Evolutionary conservation across 768 basidiomycete genomes (phyloP).

Genomic region (Strobilomyces echinocephalus): DNA sequence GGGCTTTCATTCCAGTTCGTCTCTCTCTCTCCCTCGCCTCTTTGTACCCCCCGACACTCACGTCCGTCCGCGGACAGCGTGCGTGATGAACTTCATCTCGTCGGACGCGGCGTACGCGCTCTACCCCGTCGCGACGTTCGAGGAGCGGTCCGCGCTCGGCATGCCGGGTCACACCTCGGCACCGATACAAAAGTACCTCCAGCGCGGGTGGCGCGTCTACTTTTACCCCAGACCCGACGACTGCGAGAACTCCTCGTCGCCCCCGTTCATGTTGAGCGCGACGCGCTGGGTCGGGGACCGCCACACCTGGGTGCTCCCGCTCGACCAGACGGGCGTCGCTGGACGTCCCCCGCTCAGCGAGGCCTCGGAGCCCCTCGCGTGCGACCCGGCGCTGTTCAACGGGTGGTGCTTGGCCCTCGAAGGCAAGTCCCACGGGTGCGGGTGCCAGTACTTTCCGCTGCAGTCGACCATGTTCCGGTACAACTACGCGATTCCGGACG

Average conservation of each 20-base stretch:
- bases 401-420: slow-evolving; percentile 11
- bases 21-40: neutral
- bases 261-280: slow-evolving; percentile 13
- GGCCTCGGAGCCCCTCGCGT: neutral
- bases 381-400: slow-evolving; percentile 8
- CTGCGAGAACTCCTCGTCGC: neutral
- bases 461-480: slow-evolving; percentile 25
- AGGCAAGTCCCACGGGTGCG: neutral
- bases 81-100: slow-evolving; percentile 36
- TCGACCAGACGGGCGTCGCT: neutral
- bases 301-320: slow-evolving; percentile 4
- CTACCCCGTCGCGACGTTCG: slow-evolving; percentile 41
- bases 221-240: slow-evolving; percentile 5
- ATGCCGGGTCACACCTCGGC: slow-evolving; percentile 1
- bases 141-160: slow-evolving; percentile 27
- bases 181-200: slow-evolving; percentile 32
- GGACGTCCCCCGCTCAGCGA: neutral
- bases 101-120: slow-evolving; percentile 38
- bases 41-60: neutral
- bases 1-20: slow-evolving; percentile 46
- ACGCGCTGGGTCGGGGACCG: slow-evolving; percentile 31
- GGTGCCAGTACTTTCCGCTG: neutral
- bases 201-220: slow-evolving; percentile 32
- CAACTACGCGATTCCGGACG: slow-evolving; percentile 19
- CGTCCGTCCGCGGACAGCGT: neutral